These are phyloP conservation scores for Arthrobotrys conoides DNA, from an alignment of 2,329 filamentous ascomycete species.

Conservation along the genomic window DNA sequence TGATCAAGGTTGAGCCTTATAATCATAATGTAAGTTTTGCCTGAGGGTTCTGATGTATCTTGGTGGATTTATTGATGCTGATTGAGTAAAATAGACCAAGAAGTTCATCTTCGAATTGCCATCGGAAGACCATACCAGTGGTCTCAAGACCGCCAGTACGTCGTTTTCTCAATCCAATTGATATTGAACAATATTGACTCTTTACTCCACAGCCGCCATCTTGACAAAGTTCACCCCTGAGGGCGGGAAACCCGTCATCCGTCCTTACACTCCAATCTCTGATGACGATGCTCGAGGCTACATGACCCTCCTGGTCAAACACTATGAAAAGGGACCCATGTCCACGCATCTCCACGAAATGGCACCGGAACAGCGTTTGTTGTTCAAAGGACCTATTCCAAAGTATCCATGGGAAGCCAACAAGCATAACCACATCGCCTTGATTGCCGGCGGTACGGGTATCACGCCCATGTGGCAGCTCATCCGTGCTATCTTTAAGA, in stretches of 20 bases:
- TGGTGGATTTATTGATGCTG: slow-evolving; percentile 13
- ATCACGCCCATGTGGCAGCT: slow-evolving; percentile 99
- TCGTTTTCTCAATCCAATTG: slow-evolving; percentile 63
- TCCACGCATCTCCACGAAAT: slow-evolving; percentile 88
- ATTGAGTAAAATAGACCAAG: slow-evolving; percentile 71
- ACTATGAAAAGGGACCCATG: slow-evolving; percentile 92
- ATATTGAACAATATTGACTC: slow-evolving; percentile 4
- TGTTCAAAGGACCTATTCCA: slow-evolving; percentile 94
- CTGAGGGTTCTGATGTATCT: neutral
- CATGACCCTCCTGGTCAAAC: slow-evolving; percentile 91
- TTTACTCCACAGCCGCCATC: slow-evolving; percentile 74
- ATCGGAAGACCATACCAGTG: slow-evolving; percentile 85
- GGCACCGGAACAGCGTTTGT: slow-evolving; percentile 83
- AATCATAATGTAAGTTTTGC: slow-evolving; percentile 49
- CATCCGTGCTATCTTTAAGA: slow-evolving; percentile 89
- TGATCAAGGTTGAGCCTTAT: slow-evolving; percentile 55
- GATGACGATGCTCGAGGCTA: slow-evolving; percentile 85
- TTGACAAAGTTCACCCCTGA: slow-evolving; percentile 93
- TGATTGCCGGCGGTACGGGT: slow-evolving; percentile 94
- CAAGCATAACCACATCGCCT: slow-evolving; percentile 87
- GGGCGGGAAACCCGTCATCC: slow-evolving; percentile 85
- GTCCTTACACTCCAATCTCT: slow-evolving; percentile 92
- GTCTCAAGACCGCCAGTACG: slow-evolving; percentile 81
- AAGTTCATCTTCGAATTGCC: slow-evolving; percentile 88
- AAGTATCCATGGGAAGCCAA: slow-evolving; percentile 92